Conservation (phyloP, 352 stramenopile genomes). For the Pythium rhizo-oryzae region DNA sequence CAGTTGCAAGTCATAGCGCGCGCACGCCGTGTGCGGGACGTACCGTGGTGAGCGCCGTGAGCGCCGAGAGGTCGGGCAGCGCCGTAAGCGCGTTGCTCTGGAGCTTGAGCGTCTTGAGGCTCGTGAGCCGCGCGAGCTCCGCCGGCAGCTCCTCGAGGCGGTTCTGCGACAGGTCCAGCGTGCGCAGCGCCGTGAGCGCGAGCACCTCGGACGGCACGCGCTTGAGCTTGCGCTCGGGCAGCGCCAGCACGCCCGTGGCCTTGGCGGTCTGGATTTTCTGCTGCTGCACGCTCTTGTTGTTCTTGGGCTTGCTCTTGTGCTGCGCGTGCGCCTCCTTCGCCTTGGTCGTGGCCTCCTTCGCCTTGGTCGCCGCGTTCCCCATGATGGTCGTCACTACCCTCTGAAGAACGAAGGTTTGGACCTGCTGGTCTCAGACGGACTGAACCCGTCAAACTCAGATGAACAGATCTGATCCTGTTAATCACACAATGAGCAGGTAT, state of each 20-base stretch:
- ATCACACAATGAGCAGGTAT: too few relatives aligned
- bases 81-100: conserved; percentile 54
- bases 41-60: conserved; percentile 75
- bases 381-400: conserved; percentile 27
- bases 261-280: conserved; percentile 74
- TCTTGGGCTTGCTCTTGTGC: conserved; percentile 85
- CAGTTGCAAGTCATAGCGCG: not conserved
- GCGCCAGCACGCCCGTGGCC: conserved; percentile 66
- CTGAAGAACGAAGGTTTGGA: too few relatives aligned
- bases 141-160: conserved; percentile 52
- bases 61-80: conserved; percentile 66
- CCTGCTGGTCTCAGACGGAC: not conserved
- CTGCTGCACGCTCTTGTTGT: conserved; percentile 67
- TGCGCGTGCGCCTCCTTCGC: conserved; percentile 65
- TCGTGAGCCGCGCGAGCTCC: conserved; percentile 40
- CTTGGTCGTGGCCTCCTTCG: conserved; percentile 70
- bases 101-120: conserved; percentile 79
- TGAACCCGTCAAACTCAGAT: too few relatives aligned
- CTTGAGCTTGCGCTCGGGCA: conserved; percentile 79
- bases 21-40: not conserved
- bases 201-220: conserved; percentile 63
- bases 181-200: conserved; percentile 54
- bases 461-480: too few relatives aligned
- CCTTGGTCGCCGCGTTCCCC: conserved; percentile 63
- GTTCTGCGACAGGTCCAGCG: conserved; percentile 77